Evolutionary conservation across 495 filamentous ascomycete species (phyloP), one percentile per base, ranked within the genome.

Genomic region (Penicillium pancosmium): DNA sequence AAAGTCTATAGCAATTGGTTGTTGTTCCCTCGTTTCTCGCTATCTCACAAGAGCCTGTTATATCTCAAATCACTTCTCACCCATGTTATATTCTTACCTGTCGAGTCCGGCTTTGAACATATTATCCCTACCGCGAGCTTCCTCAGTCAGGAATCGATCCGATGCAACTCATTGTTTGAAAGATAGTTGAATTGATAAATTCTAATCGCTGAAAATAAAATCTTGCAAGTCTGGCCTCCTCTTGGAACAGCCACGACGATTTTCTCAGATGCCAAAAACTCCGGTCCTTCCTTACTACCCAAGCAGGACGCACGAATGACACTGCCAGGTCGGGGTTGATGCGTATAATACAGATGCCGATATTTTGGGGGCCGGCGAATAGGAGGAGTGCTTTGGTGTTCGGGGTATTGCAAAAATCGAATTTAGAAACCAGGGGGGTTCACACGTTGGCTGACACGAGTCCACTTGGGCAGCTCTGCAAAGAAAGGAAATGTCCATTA

Each of bases 381-480:
- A 50, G 51, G 44, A 49, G 27, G 51, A 57, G 52, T 49, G 38
- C 53, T 21, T 41, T 52, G 35, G 52, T 46, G 44, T 50, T 46
- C 56, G 41, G 34, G 48, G 38, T 19, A 23, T 47, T 33, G 46
- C 33, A 33, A 40, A 33, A 23, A 48, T 52, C 49, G 36, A 41
- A 58, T 58, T 85, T 87, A 97, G 73, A 93, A 97, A 67, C 93
- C 93, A 50, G 93, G 93, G 50, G 93, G 93, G 76, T 97, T 97
- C 64, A 97, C 65, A 73, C 93, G 81, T 75, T 97, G 93, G 56
- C 89, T 92, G 51, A 97, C 87, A 80, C 93, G 84, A 56, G 93
- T 97, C 93, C 93, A 97, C 77, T 97, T 97, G 44, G 93, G 93
- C 47, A 96, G 74, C 72, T 94, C 92, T 96, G 61, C 23, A 43